Evolutionary conservation across 1,284 basidiomycete genomes (phyloP).

Genomic region (Puccinia brachypodii): DNA sequence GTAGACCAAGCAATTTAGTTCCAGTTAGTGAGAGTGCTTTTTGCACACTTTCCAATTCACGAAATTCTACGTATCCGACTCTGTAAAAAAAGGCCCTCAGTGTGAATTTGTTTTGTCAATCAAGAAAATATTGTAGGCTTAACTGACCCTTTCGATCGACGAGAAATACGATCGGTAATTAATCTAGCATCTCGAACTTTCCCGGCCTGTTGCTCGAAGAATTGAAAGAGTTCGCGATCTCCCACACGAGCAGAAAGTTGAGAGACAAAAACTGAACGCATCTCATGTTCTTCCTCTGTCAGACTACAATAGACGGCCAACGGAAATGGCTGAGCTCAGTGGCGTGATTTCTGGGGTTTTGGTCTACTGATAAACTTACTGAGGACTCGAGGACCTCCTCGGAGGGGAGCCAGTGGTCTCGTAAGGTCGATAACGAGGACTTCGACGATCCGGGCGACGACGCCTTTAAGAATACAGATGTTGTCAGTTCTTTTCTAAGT

Average conservation of each 20-base stretch:
- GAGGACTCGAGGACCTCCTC: slow-evolving; percentile 43
- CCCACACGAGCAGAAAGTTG: slow-evolving; percentile 94
- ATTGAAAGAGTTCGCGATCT: slow-evolving; percentile 91
- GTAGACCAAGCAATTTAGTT: slow-evolving; percentile 94
- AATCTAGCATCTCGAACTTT: slow-evolving; percentile 92
- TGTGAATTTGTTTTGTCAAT: neutral
- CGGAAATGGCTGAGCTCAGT: too few species aligned
- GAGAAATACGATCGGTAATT: slow-evolving; percentile 86
- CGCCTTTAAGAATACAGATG: slow-evolving; percentile 62
- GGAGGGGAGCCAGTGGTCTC: slow-evolving; percentile 51
- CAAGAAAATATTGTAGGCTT: neutral
- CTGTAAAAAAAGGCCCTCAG: slow-evolving; percentile 55
- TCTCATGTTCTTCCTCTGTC: slow-evolving; percentile 65
- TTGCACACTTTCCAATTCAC: slow-evolving; percentile 81
- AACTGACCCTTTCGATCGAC: slow-evolving; percentile 88
- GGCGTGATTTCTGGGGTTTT: neutral
- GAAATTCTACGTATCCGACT: slow-evolving; percentile 97
- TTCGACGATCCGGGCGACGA: slow-evolving; percentile 41
- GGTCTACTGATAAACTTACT: neutral
- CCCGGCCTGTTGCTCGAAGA: slow-evolving; percentile 93
- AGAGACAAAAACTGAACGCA: slow-evolving; percentile 95
- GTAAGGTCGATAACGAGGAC: slow-evolving; percentile 50
- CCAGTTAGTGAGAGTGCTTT: slow-evolving; percentile 85
- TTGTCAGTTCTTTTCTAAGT: too few species aligned
- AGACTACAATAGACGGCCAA: slow-evolving; percentile 62